phyloP scores from a whole-genome alignment of 148 eudicot genomes.

The Camellia lanceoleosa region DNA sequence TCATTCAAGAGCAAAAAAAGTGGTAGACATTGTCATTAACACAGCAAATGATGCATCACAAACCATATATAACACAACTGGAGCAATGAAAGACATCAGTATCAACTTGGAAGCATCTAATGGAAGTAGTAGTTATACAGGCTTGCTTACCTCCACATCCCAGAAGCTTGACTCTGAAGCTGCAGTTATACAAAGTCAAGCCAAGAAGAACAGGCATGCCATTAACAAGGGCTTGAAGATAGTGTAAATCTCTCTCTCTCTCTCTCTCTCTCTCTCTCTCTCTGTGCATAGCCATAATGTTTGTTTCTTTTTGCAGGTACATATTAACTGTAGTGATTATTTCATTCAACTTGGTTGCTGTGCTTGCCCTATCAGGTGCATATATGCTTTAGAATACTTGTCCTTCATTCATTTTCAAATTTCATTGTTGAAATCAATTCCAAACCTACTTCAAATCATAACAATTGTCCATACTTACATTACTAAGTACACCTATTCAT shows the following conservation, averaged over 20 bases:
- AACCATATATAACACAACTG: conserved; percentile 56
- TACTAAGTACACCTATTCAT: too few relatives aligned
- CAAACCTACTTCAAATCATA: background rate
- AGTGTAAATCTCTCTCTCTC: conserved; percentile 32
- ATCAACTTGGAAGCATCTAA: conserved; percentile 25
- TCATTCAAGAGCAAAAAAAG: conserved; percentile 59
- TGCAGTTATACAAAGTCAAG: conserved; percentile 44
- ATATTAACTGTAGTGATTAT: conserved; percentile 38
- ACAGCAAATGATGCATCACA: conserved; percentile 63
- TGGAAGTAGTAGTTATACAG: conserved; percentile 25
- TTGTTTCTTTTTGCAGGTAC: conserved; percentile 42
- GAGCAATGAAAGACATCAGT: conserved; percentile 52
- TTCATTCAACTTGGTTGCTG: conserved; percentile 41
- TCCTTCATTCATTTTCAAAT: background rate
- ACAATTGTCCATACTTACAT: background rate
- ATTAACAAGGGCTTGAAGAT: conserved; percentile 48
- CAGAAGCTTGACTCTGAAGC: conserved; percentile 47
- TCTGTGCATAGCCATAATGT: background rate
- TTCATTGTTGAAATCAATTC: background rate
- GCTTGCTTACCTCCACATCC: conserved; percentile 56
- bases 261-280: background rate
- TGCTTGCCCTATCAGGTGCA: conserved; percentile 57
- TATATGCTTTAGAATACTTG: background rate
- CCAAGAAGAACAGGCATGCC: conserved; percentile 41
- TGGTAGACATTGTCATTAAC: conserved; percentile 45